Base-by-base conservation (phyloP, 2,329 filamentous ascomycete species). In the Microthyrium microscopicum region DNA sequence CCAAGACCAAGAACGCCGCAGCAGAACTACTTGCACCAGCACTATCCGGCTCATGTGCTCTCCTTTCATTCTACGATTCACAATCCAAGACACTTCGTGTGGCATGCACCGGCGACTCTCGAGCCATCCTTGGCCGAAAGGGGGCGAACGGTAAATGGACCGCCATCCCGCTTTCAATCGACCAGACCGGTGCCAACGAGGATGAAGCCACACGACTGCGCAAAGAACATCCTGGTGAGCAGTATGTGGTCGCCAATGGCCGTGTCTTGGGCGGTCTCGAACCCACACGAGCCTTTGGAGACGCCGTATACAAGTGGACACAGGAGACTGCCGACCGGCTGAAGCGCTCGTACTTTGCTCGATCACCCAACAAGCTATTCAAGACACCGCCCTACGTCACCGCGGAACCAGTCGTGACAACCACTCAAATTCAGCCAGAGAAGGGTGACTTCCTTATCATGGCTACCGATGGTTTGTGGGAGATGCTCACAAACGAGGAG, bases 401-500 rank as follows among this genome's bases (percentile, higher is more conserved):
- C 3, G 89, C 89, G 2, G 91, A 98, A 56, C 89, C 89, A 3
- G 68, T 95, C 16, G 72, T 98, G 34, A 95, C 87, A 1, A 93
- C 84, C 1, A 95, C 87, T 29, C 78, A 89, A 53, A 77, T 98
- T 33, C 68, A 87, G 45, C 89, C 89, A 1, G 72, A 82, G 34
- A 81, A 81, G 41, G 85, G 87, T 29, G 89, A 98, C 51, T 98
- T 98, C 47, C 66, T 98, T 9, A 87, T 98, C 40, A 76, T 98
- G 65, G 89, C 89, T 16, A 94, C 89, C 0, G 89, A 98, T 51
- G 89, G 89, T 4, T 66, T 98, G 1, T 98, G 89, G 89, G 89
- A 98, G 58, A 95, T 95, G 89, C 66, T 98, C 40, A 94, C 83
- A 30, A 98, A 95, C 47, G 89, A 98, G 51, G 89, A 98, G 60